Evolutionary conservation across 768 basidiomycete genomes (phyloP), one percentile per base, ranked within the genome.

Genomic region (Daedaleopsis nitida): DNA sequence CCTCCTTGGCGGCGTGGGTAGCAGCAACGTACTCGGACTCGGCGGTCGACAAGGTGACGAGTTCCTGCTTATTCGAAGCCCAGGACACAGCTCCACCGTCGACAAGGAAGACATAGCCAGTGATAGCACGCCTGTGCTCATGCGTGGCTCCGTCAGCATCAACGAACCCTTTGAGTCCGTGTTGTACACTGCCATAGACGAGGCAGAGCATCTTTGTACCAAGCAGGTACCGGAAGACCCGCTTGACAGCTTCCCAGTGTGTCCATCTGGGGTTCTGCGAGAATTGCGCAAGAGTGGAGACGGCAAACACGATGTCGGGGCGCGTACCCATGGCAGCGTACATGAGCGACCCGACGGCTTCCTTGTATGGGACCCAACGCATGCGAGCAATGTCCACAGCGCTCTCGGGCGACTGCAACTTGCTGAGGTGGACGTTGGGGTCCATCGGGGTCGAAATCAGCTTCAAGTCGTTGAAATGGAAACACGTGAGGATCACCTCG

Each of bases 11-110:
- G 6, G 74, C 69, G 48, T 74, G 63, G 5, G 70, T 62, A 4
- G 67, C 50, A 0, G 77, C 71, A 37, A 75, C 72, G 61, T 80
- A 78, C 61, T 80, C 77, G 1, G 75, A 72, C 59, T 79, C 74
- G 0, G 71, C 70, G 0, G 75, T 76, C 4, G 75, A 78, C 3
- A 70, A 65, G 0, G 76, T 70, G 1, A 78, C 70, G 0, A 69
- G 67, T 12, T 66, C 59, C 59, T 59, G 52, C 21, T 55, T 62
- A 24, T 54, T 57, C 21, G 53, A 58, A 2, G 39, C 55, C 73
- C 73, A 81, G 2, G 73, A 69, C 11, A 80, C 68, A 0, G 73
- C 58, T 1, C 66, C 69, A 1, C 69, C 69, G 5, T 64, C 67
- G 37, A 74, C 47, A 37, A 72, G 72, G 60, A 77, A 78, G 12